Evolutionary conservation across 192 early-diverging fungal genomes (phyloP).

Genomic region (Coemansia guatemalensis): DNA sequence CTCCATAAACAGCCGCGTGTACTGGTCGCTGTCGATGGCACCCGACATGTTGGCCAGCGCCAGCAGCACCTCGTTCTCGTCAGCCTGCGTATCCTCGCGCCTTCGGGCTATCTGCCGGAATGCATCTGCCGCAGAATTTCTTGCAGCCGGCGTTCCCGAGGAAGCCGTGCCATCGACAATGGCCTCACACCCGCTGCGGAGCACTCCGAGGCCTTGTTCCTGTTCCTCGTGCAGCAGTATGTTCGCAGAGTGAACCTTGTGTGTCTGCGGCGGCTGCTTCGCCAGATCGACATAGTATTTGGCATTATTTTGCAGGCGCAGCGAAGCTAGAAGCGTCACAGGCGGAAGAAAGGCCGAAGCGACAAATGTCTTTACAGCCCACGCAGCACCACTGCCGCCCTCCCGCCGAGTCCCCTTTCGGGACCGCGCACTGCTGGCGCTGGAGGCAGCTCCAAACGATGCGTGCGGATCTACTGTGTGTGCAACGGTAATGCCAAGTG

Average conservation of each 20-base stretch:
- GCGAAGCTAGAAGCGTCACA: conserved; percentile 43
- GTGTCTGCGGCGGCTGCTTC: conserved; percentile 27
- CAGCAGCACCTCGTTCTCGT: conserved; percentile 50
- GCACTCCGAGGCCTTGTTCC: conserved; percentile 50
- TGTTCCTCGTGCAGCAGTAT: conserved; percentile 53
- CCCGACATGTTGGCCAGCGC: conserved; percentile 46
- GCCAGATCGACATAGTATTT: conserved; percentile 52
- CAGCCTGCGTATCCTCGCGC: conserved; percentile 41
- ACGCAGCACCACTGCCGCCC: conserved; percentile 5
- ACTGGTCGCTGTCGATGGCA: conserved; percentile 48
- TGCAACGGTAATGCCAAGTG: conserved; percentile 40
- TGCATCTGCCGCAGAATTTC: conserved; percentile 10
- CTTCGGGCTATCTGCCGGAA: conserved; percentile 23
- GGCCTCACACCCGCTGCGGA: conserved; percentile 54
- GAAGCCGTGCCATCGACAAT: conserved; percentile 41
- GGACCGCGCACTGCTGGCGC: neutral
- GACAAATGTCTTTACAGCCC: conserved; percentile 44
- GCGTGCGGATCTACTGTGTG: conserved; percentile 33
- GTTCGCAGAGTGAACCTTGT: conserved; percentile 46
- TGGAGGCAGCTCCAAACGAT: conserved; percentile 21
- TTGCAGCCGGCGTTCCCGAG: neutral
- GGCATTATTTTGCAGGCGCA: conserved; percentile 52
- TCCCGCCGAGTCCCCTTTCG: conserved; percentile 9
- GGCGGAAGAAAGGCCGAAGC: conserved; percentile 45
- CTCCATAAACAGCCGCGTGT: conserved; percentile 52